Base-by-base conservation (phyloP, 345 rosid genomes). In the Salix viminalis region DNA sequence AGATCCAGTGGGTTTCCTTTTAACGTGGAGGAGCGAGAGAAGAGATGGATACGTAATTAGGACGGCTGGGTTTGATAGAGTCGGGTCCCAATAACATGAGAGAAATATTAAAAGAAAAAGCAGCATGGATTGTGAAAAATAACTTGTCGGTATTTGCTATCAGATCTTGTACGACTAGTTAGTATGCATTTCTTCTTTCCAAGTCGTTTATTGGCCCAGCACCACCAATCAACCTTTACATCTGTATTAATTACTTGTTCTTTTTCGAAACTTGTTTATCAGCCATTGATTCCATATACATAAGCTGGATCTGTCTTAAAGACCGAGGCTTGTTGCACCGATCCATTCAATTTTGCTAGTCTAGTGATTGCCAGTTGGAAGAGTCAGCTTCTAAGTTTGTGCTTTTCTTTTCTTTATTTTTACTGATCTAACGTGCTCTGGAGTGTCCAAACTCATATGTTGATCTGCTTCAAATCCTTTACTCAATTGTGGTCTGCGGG, bases 61-160 rank as follows among this genome's bases (percentile, higher is more conserved):
- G 79, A 56, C 70, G 76, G 83, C 73, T 41, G 34, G 36, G 77
- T 79, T 67, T 26, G 82, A 30, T 75, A 72, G 65, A 32, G 54
- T 74, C 72, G 85, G 89, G 86, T 66, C 85, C 89, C 85, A 54
- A 41, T 81, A 37, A 71, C 90, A 86, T 83, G 89, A 83, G 90
- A 80, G 28, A 80, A 78, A 69, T 15, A 34, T 28, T 12, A 46
- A 44, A 78, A 77, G 48, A 75, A 58, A 56, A 73, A 34, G 44
- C 30, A 42, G 44, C 69, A 65, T 60, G 67, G 70, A 73, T 64
- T 74, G 62, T 41, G 44, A 70, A 30, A 67, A 28, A 39, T 8
- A 24, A 34, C 21, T 54, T 74, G 77, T 80, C 74, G 39, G 65
- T 41, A n/a, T 77, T 82, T 81, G 79, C 70, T 28, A 19, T 78